phyloP scores from a whole-genome alignment of 2,329 filamentous ascomycete species.

The Metarhizium rileyi region DNA sequence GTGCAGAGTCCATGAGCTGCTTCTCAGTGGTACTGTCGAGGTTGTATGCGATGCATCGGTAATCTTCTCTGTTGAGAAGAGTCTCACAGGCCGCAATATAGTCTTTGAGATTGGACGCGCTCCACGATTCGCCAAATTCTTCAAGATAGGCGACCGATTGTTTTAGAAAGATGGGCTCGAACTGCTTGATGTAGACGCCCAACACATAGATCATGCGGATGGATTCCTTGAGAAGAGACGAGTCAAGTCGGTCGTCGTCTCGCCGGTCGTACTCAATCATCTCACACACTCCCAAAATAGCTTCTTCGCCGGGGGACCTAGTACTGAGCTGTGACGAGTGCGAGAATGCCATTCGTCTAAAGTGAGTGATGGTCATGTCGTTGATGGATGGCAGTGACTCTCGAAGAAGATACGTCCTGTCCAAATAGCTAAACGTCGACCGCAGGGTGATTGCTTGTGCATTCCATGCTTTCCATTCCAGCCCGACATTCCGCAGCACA shows the following conservation, averaged over 20 bases:
- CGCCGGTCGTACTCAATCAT: conserved; percentile 65
- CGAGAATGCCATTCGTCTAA: conserved; percentile 50
- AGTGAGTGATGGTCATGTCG: conserved; percentile 69
- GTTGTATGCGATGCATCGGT: conserved; percentile 69
- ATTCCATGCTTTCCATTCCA: conserved; percentile 69
- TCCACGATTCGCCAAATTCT: conserved; percentile 59
- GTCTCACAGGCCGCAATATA: conserved; percentile 64
- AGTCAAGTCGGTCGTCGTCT: conserved; percentile 46
- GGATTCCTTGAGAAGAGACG: conserved; percentile 58
- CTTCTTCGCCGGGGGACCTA: conserved; percentile 18
- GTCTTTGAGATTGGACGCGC: conserved; percentile 53
- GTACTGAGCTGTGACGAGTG: conserved; percentile 1
- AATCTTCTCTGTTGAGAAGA: conserved; percentile 62
- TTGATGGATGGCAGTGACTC: conserved; percentile 63
- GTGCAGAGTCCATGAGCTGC: conserved; percentile 62
- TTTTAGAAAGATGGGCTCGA: conserved; percentile 67
- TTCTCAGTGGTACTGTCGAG: conserved; percentile 77
- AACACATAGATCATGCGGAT: conserved; percentile 81
- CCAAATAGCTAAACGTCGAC: conserved; percentile 88
- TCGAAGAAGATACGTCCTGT: conserved; percentile 77
- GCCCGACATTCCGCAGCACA: conserved; percentile 46
- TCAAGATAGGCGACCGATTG: conserved; percentile 59
- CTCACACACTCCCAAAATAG: conserved; percentile 54
- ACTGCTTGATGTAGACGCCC: conserved; percentile 65
- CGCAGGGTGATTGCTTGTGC: conserved; percentile 62